These are phyloP conservation scores for Neopestalotiopsis sp. DNA, from an alignment of 2,329 filamentous ascomycete species.

Conservation along the genomic window DNA sequence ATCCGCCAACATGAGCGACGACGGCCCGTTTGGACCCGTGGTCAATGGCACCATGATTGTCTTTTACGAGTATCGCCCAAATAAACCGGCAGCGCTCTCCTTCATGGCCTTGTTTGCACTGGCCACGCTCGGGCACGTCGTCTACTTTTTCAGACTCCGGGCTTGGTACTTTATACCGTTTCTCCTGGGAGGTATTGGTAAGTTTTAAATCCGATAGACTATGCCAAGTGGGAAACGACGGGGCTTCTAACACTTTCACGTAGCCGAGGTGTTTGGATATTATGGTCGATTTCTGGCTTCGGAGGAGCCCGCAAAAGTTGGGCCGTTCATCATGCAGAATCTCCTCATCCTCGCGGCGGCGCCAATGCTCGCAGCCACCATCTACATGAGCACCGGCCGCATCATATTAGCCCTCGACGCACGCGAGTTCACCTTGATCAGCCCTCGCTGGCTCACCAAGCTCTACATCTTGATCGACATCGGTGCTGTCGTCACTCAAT, in stretches of 20 bases:
- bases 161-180: slow-evolving; percentile 27
- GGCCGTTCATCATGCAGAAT: slow-evolving; percentile 29
- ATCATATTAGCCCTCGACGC: slow-evolving; percentile 32
- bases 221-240: no score
- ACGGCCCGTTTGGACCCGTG: slow-evolving; percentile 25
- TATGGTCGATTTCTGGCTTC: slow-evolving; percentile 27
- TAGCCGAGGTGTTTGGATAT: slow-evolving; percentile 29
- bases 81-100: slow-evolving; percentile 18
- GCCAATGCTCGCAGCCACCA: slow-evolving; percentile 37
- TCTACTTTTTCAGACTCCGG: slow-evolving; percentile 15
- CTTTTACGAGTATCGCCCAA: slow-evolving; percentile 26
- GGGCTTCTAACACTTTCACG: neutral
- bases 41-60: slow-evolving; percentile 23
- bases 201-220: neutral
- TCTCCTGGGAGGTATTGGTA: slow-evolving; percentile 24
- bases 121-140: neutral
- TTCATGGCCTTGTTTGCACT: slow-evolving; percentile 26
- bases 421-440: slow-evolving; percentile 19
- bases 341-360: slow-evolving; percentile 29
- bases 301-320: slow-evolving; percentile 18
- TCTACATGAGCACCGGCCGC: slow-evolving; percentile 44
- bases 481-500: slow-evolving; percentile 48
- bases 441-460: slow-evolving; percentile 43
- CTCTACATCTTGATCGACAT: slow-evolving; percentile 53
- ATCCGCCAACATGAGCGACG: neutral